Evolutionary conservation across 2,329 filamentous ascomycete species (phyloP), one percentile per base, ranked within the genome.

Genomic region (Sclerotiophoma versabilis): DNA sequence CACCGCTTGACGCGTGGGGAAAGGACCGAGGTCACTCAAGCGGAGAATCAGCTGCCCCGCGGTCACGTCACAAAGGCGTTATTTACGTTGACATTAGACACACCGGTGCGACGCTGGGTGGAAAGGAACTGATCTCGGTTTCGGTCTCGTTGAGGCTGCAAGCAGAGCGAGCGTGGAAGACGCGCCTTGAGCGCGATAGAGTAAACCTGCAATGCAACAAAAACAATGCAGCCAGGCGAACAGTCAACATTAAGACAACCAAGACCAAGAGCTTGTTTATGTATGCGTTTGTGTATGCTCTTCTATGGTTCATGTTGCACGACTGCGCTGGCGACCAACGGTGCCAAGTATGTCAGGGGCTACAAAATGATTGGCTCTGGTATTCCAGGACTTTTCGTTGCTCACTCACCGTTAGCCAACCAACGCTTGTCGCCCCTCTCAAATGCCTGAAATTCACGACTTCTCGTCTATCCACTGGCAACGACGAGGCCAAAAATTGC

Each of bases 91-190:
- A 49, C 17, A 65, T 58, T 70, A 59, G 66, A 71, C 54, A 71
- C 69, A 63, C 64, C 66, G 57, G 63, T 72, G 71, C 65, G 69
- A 74, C 70, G 54, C 39, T 54, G 51, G 37, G 32, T 17, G 15
- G 44, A 49, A 20, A 33, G 38, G 15, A 34, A 10, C 22, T 29
- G 15, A 10, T 41, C 23, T 41, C 27, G 34, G 22, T 46, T 36
- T 52, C 49, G 49, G 34, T 39, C 42, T 45, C 26, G 23, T 17
- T 42, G 49, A 59, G 37, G 46, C 49, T 53, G 54, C 36, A 54
- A 52, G 48, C 41, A 58, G 26, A 45, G 30, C 15, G 22, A 44
- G 33, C 20, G 22, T 14, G 14, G 48, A 57, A 32, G 55, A 63
- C 57, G 66, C 63, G 63, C 63, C 46, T 30, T 58, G 45, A 56